Percentiles rank a stretch among this genome's conserved stretches.
phyloP scores from a whole-genome alignment of 2,329 filamentous ascomycete genomes.

The Trichophyton simii region DNA sequence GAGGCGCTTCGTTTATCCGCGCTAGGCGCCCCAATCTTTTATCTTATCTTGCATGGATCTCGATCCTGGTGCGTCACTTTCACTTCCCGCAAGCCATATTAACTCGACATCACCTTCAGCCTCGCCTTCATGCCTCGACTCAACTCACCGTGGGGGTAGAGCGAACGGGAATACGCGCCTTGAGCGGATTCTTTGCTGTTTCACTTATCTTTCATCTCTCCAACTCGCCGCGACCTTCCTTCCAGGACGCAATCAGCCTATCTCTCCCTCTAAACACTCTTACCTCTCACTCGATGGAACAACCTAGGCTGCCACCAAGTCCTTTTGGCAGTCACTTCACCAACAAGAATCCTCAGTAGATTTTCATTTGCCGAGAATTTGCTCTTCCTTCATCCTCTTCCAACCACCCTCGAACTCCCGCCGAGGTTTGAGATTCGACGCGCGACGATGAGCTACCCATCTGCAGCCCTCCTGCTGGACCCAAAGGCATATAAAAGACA shows the following conservation, averaged over 20 bases:
- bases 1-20: not conserved
- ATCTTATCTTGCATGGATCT: not conserved
- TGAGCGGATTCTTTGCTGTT: not conserved
- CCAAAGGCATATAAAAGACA: conserved; percentile 31
- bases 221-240: not conserved
- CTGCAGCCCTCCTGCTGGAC: conserved; percentile 33
- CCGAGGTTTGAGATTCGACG: not conserved
- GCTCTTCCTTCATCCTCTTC: not conserved
- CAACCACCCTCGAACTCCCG: not conserved
- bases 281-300: not conserved
- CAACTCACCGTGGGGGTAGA: not conserved
- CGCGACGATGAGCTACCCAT: conserved; percentile 17
- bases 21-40: not conserved
- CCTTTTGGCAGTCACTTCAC: not conserved
- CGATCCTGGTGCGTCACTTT: not conserved
- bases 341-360: not conserved
- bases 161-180: not conserved
- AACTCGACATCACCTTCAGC: not conserved
- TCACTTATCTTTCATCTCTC: conserved; percentile 3
- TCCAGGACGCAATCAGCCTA: not conserved
- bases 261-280: not conserved
- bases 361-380: not conserved
- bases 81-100: not conserved
- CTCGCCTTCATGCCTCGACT: not conserved
- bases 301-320: not conserved